phyloP scores from a whole-genome alignment of 169 alveolate genomes.

The Plasmodium malariae region DNA sequence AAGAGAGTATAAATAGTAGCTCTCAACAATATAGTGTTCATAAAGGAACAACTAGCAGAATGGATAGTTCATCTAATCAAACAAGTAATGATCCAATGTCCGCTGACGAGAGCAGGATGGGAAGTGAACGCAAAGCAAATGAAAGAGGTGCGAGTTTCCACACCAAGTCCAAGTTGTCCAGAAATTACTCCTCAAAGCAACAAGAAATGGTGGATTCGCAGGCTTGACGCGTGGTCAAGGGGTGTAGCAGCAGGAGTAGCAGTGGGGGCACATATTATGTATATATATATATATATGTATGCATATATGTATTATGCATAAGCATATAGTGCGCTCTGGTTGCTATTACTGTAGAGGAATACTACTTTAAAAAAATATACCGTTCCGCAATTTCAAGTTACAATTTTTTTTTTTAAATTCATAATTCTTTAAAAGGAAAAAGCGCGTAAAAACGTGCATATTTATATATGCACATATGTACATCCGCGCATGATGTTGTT shows the following conservation, averaged over 20 bases:
- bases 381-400: constrained; percentile 4
- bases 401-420: constrained; percentile 21
- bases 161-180: constrained; percentile 38
- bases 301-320: constrained; percentile 1
- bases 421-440: constrained; percentile 34
- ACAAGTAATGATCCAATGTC: constrained; percentile 52
- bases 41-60: constrained; percentile 62
- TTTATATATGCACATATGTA: background rate
- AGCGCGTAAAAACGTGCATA: background rate
- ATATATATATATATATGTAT: background rate
- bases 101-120: constrained; percentile 54
- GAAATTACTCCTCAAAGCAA: constrained; percentile 54
- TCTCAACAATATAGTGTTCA: constrained; percentile 63
- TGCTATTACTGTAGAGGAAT: background rate
- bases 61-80: constrained; percentile 66
- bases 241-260: background rate
- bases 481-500: background rate
- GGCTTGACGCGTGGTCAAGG: constrained; percentile 13
- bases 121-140: constrained; percentile 28
- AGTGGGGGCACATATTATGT: background rate
- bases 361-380: constrained; percentile 12
- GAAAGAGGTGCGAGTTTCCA: constrained; percentile 24
- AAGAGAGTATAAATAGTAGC: constrained; percentile 65
- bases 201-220: constrained; percentile 57
- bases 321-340: background rate